phyloP scores from a whole-genome alignment of 2,329 filamentous ascomycete species.

The Aspergillus proliferans region DNA sequence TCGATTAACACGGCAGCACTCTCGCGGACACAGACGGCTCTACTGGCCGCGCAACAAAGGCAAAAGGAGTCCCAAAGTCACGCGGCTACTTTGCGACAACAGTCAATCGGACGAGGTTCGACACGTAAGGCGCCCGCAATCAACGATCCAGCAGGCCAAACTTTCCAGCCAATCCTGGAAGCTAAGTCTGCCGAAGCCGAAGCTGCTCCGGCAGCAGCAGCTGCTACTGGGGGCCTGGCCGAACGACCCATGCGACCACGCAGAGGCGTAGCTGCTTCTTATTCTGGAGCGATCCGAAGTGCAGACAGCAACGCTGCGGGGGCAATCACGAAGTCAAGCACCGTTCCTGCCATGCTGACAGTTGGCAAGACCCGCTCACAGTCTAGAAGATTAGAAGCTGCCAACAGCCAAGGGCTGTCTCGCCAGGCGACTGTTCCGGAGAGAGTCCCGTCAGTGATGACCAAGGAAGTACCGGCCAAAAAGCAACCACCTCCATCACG shows the following conservation, averaged over 20 bases:
- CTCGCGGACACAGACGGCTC: slow-evolving; percentile 33
- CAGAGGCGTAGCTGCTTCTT: slow-evolving; percentile 29
- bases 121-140: slow-evolving; percentile 22
- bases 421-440: slow-evolving; percentile 14
- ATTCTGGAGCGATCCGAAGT: slow-evolving; percentile 29
- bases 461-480: slow-evolving; percentile 13
- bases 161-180: slow-evolving; percentile 13
- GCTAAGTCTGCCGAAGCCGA: slow-evolving; percentile 12
- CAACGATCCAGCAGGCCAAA: slow-evolving; percentile 14
- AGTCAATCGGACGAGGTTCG: slow-evolving; percentile 31
- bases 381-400: slow-evolving; percentile 31
- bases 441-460: slow-evolving; percentile 12
- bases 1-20: slow-evolving; percentile 22
- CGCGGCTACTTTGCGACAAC: slow-evolving; percentile 43
- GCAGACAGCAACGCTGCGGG: slow-evolving; percentile 20
- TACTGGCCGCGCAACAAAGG: slow-evolving; percentile 36
- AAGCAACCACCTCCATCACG: neutral
- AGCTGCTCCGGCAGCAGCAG: slow-evolving; percentile 3
- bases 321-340: slow-evolving; percentile 26
- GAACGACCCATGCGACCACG: slow-evolving; percentile 35
- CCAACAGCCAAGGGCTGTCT: slow-evolving; percentile 15
- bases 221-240: slow-evolving; percentile 27
- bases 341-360: slow-evolving; percentile 26
- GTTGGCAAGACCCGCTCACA: slow-evolving; percentile 39
- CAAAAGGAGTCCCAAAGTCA: slow-evolving; percentile 40